phyloP scores from a whole-genome alignment of 345 rosid genomes.

The Odontarrhena argentea region DNA sequence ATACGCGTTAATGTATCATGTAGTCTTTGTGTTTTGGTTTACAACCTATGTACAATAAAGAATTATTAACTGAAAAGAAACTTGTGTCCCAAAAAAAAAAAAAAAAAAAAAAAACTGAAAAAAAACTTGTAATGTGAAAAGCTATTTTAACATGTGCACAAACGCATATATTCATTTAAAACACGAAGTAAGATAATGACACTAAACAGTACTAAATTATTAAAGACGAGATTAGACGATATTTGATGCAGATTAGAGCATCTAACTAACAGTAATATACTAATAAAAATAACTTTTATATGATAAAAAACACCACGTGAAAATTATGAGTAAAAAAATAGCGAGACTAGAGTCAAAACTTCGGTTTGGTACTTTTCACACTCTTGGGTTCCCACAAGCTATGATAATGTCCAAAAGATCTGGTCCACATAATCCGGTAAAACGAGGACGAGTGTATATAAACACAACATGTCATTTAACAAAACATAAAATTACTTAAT shows the following conservation, averaged over 20 bases:
- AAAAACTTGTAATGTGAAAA: too few species aligned
- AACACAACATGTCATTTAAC: neutral
- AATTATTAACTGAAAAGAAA: neutral
- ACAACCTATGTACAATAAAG: neutral
- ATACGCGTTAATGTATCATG: neutral
- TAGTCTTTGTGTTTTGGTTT: too few species aligned
- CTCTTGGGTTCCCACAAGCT: slow-evolving; percentile 28
- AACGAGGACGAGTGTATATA: slow-evolving; percentile 8
- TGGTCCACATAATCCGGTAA: slow-evolving; percentile 24
- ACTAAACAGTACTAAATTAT: too few species aligned
- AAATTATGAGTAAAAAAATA: slow-evolving; percentile 1
- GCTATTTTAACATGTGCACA: neutral
- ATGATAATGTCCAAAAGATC: slow-evolving; percentile 22
- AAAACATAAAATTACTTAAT: slow-evolving; percentile 14
- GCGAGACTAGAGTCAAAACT: neutral
- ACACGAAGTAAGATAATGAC: neutral
- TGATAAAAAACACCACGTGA: slow-evolving; percentile 2
- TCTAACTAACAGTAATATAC: neutral
- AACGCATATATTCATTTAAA: neutral
- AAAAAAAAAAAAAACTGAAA: too few species aligned
- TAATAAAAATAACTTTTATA: too few species aligned
- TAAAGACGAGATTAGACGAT: too few species aligned
- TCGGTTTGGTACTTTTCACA: slow-evolving; percentile 20
- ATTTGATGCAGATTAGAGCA: neutral
- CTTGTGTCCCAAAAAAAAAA: too few species aligned